Percentiles rank a stretch among this genome's conserved stretches.
These are phyloP conservation scores for Pseudogymnoascus sp. DNA, from an alignment of 2,329 filamentous ascomycete species.

Conservation along the genomic window DNA sequence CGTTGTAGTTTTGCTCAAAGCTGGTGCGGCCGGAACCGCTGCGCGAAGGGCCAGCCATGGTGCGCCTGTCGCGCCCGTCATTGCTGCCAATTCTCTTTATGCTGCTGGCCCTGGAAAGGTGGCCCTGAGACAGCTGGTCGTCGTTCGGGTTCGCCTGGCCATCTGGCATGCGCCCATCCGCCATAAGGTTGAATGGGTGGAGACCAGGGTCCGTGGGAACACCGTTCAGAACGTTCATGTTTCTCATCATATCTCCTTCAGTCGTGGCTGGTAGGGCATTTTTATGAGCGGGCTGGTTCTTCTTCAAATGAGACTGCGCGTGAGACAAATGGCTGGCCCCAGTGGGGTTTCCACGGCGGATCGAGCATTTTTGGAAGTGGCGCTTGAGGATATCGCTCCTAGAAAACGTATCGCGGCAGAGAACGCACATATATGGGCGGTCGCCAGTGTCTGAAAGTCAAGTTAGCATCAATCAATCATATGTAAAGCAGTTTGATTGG, in stretches of 20 bases:
- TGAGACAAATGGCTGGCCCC: slow-evolving; percentile 92
- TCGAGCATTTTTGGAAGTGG: slow-evolving; percentile 98
- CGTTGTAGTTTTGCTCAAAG: slow-evolving; percentile 49
- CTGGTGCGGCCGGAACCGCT: slow-evolving; percentile 35
- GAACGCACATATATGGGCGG: slow-evolving; percentile 94
- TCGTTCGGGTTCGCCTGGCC: slow-evolving; percentile 41
- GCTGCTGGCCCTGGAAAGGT: slow-evolving; percentile 55
- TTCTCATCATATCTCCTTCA: slow-evolving; percentile 48
- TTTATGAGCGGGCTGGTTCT: slow-evolving; percentile 57
- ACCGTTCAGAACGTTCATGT: slow-evolving; percentile 55
- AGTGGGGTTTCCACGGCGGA: slow-evolving; percentile 90
- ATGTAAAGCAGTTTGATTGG: neutral
- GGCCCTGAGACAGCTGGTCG: slow-evolving; percentile 56
- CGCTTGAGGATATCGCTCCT: slow-evolving; percentile 97
- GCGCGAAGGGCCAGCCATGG: slow-evolving; percentile 48
- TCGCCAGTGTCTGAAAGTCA: slow-evolving; percentile 75
- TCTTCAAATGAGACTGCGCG: slow-evolving; percentile 82
- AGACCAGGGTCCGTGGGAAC: slow-evolving; percentile 51
- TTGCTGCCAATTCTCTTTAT: slow-evolving; percentile 51
- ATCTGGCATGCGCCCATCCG: slow-evolving; percentile 29
- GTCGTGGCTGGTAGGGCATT: slow-evolving; percentile 41
- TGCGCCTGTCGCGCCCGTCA: slow-evolving; percentile 50
- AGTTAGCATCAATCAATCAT: slow-evolving; percentile 21
- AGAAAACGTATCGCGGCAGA: slow-evolving; percentile 97
- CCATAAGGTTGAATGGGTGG: slow-evolving; percentile 51